A percentile compares a stretch with the other conserved stretches of the same genome.
phyloP scores from a whole-genome alignment of 2,329 filamentous ascomycete genomes.

The Mollisiaceae sp. region DNA sequence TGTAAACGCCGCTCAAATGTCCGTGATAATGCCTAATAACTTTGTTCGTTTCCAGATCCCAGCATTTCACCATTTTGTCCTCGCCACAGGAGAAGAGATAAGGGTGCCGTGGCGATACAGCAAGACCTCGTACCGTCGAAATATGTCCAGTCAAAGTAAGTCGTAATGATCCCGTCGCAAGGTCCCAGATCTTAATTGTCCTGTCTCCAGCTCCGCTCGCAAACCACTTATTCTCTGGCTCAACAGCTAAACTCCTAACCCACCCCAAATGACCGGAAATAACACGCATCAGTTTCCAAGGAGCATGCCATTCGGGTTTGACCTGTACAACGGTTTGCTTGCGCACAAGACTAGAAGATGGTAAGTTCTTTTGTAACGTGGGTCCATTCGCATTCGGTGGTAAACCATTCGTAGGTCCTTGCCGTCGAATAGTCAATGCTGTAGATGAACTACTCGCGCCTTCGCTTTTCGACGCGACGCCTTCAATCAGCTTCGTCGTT shows the following conservation, averaged over 20 bases:
- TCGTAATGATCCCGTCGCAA: slow-evolving; percentile 83
- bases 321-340: slow-evolving; percentile 65
- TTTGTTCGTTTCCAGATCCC: slow-evolving; percentile 99
- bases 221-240: slow-evolving; percentile 98
- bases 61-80: slow-evolving; percentile 99
- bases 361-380: slow-evolving; percentile 54
- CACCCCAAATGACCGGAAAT: slow-evolving; percentile 96
- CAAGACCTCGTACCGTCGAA: slow-evolving; percentile 88
- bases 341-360: slow-evolving; percentile 63
- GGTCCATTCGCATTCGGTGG: slow-evolving; percentile 62
- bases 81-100: slow-evolving; percentile 98
- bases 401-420: slow-evolving; percentile 45
- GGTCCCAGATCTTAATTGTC: slow-evolving; percentile 98
- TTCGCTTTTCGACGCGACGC: slow-evolving; percentile 53
- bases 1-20: slow-evolving; percentile 94
- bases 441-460: slow-evolving; percentile 53
- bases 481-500: slow-evolving; percentile 71
- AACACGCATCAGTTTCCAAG: slow-evolving; percentile 98
- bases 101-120: slow-evolving; percentile 90
- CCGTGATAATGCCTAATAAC: slow-evolving; percentile 98
- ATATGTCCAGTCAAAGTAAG: slow-evolving; percentile 94
- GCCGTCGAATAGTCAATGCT: slow-evolving; percentile 59
- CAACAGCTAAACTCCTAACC: slow-evolving; percentile 88
- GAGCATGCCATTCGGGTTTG: slow-evolving; percentile 94
- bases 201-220: slow-evolving; percentile 93